Percentiles rank a stretch among this genome's conserved stretches.
These are phyloP conservation scores for Penicillium pulvis DNA, from an alignment of 495 filamentous ascomycete species.

Conservation along the genomic window DNA sequence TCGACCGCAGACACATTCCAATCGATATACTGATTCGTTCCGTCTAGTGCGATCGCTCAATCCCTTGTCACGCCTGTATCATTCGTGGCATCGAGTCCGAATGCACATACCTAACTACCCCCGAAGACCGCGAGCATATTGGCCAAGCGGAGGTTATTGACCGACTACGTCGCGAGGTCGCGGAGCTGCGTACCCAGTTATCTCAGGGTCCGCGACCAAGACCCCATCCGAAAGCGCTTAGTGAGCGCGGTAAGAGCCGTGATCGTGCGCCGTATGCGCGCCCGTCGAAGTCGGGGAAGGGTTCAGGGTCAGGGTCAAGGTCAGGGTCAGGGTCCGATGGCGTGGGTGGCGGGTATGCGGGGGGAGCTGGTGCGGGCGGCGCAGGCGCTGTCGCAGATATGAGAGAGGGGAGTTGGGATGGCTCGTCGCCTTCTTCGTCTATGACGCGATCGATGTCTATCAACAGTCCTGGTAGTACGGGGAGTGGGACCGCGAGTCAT, in stretches of 20 bases:
- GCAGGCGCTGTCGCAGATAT: constrained; percentile 6
- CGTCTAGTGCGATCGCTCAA: constrained; percentile 34
- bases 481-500: constrained; percentile 13
- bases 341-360: not conserved
- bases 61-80: constrained; percentile 35
- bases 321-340: not conserved
- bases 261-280: constrained; percentile 5
- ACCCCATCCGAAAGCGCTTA: not conserved
- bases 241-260: not conserved
- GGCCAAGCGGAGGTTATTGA: constrained; percentile 37
- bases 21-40: not conserved
- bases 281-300: not conserved
- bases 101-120: constrained; percentile 35
- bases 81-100: constrained; percentile 34
- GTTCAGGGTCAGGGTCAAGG: no score
- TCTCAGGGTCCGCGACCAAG: constrained; percentile 14
- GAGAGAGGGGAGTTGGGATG: constrained; percentile 21
- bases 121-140: constrained; percentile 40
- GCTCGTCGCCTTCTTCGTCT: constrained; percentile 26
- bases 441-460: constrained; percentile 25
- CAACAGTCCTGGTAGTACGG: constrained; percentile 30
- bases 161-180: constrained; percentile 31
- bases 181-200: constrained; percentile 26
- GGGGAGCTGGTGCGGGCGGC: not conserved
- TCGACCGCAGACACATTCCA: not conserved